These are phyloP conservation scores for Pythium sukuiense DNA, from an alignment of 352 stramenopile species.

Conservation along the genomic window DNA sequence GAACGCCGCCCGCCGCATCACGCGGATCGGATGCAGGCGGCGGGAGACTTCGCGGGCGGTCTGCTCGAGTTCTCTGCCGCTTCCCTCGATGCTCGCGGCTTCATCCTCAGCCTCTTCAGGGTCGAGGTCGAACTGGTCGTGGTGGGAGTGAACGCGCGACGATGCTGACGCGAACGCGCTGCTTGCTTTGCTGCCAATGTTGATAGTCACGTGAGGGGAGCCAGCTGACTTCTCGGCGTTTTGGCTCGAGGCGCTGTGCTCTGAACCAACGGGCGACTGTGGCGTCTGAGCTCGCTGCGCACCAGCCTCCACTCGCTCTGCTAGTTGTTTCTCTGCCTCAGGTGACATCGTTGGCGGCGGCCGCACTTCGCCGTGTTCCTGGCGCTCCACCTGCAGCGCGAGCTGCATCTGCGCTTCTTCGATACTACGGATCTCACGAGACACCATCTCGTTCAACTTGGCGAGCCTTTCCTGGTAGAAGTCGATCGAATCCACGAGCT, in stretches of 20 bases:
- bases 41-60: conserved; percentile 46
- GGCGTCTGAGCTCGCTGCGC: background rate
- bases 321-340: conserved; percentile 16
- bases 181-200: background rate
- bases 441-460: conserved; percentile 58
- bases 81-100: conserved; percentile 17
- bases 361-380: conserved; percentile 23
- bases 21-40: conserved; percentile 49
- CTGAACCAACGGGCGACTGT: background rate
- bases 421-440: conserved; percentile 62
- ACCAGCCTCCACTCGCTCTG: background rate
- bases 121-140: background rate
- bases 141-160: conserved; percentile 4
- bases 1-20: conserved; percentile 73
- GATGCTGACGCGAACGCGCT: background rate
- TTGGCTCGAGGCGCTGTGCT: background rate
- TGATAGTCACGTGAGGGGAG: conserved; percentile 8
- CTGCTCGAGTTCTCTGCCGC: conserved; percentile 48
- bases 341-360: conserved; percentile 16
- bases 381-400: conserved; percentile 38
- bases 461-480: conserved; percentile 55
- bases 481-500: conserved; percentile 60
- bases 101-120: background rate
- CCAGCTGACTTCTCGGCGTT: background rate
- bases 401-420: conserved; percentile 55